Conservation (phyloP, 116 monocot species). For the Phalaenopsis hybrid region DNA sequence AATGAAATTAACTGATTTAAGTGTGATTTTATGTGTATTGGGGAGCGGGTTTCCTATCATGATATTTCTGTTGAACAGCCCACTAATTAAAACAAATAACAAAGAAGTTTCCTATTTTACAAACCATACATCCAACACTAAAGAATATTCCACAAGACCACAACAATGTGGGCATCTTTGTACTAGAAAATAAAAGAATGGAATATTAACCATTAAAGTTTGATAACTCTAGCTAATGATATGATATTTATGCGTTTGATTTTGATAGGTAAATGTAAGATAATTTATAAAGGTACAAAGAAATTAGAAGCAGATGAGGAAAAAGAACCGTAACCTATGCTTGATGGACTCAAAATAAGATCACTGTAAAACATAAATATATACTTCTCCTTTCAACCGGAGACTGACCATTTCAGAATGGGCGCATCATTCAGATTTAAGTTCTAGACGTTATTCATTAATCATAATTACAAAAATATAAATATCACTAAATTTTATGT, state of each 20-base stretch:
- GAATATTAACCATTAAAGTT: background rate
- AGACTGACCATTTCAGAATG: background rate
- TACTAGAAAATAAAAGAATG: background rate
- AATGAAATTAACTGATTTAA: background rate
- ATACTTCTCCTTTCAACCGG: background rate
- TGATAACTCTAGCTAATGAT: background rate
- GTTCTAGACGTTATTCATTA: background rate
- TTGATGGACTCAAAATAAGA: background rate
- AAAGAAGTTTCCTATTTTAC: background rate
- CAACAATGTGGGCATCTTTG: background rate
- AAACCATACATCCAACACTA: background rate
- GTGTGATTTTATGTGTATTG: background rate
- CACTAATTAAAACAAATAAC: background rate
- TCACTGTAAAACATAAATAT: background rate
- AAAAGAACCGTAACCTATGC: background rate
- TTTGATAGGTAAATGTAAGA: background rate
- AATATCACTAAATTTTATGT: background rate
- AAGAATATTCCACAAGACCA: background rate
- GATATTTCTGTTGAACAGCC: background rate
- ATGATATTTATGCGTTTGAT: background rate
- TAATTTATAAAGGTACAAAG: background rate
- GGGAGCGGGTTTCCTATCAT: background rate
- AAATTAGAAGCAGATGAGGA: background rate
- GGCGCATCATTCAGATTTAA: background rate
- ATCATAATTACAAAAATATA: background rate